phyloP scores from a whole-genome alignment of 148 eudicot species.

The Polygonum maritimum region DNA sequence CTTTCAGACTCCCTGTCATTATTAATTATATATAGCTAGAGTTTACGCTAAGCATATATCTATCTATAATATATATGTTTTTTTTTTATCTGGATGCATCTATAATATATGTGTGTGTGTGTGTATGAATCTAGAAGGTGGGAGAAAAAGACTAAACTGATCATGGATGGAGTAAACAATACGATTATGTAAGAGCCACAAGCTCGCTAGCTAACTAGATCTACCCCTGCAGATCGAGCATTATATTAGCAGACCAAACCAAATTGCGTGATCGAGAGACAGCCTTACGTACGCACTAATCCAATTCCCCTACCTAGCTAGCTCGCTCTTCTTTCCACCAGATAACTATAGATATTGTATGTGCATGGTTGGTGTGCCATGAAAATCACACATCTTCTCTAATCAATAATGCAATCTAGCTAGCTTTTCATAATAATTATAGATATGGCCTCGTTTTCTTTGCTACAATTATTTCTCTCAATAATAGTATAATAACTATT shows the following conservation, averaged over 20 bases:
- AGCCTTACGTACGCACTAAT: neutral
- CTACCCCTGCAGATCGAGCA: too few species aligned
- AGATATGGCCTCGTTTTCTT: neutral
- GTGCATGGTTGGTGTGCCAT: neutral
- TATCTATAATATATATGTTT: too few species aligned
- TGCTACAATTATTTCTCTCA: conserved; percentile 1
- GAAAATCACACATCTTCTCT: neutral
- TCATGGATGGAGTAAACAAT: neutral
- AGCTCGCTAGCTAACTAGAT: neutral
- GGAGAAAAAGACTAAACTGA: neutral
- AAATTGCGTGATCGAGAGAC: too few species aligned
- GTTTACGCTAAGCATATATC: too few species aligned
- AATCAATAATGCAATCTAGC: neutral
- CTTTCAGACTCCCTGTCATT: too few species aligned
- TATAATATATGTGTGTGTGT: neutral
- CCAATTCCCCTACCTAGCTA: neutral
- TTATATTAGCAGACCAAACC: too few species aligned
- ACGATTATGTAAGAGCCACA: neutral
- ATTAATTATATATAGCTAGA: too few species aligned
- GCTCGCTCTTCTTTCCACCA: neutral
- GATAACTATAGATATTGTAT: neutral
- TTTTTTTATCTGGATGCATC: too few species aligned
- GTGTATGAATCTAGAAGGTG: neutral
- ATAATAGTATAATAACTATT: neutral
- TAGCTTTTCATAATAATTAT: too few species aligned